Base-by-base conservation (phyloP, 2,329 filamentous ascomycete genomes). In the Sphaerulina populicola region DNA sequence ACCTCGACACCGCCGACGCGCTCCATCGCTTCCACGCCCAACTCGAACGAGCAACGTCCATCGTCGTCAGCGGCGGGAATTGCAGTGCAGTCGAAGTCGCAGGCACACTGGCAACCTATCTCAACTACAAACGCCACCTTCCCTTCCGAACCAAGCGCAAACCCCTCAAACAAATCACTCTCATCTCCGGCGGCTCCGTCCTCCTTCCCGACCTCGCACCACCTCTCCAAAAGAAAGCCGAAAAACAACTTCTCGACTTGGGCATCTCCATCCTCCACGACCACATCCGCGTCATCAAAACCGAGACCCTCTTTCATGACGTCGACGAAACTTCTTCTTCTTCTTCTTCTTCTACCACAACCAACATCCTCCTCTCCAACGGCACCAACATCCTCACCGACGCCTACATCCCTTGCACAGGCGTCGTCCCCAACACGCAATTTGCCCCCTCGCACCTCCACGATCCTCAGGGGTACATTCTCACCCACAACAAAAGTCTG, bases 11-110 rank as follows among this genome's bases (percentile, higher is more conserved):
- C 44, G 54, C 64, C 7, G 57, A 61, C 15, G 65, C 65, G 6
- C 55, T 69, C 12, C 55, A 59, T 39, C 44, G 37, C n/a, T 63
- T 66, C 50, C 66, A 69, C 52, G 56, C 48, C 15, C 31, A 55
- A 35, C 54, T 70, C 18, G 53, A 55, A 6, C 50, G 48, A 11
- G 65, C 69, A 15, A 62, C 61, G 43, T 64, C 54, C 44, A 67
- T 71, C 47, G 56, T 70, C 39, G 60, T 71, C 49, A 62, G 62
- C 27, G 69, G 69, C 29, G 69, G 67, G 4, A 68, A 68, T 1
- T 62, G 62, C 7, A 61, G 64, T 1, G 69, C 66, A 12, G 59
- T 70, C 42, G 68, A 71, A 56, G 63, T 62, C 10, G 68, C 69
- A 1, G 68, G 67, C 27, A 67, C 71, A 52, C 58, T 71, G 1